These are phyloP conservation scores for Ligustrum vulgare DNA, from an alignment of 257 asterid genomes.

Conservation along the genomic window DNA sequence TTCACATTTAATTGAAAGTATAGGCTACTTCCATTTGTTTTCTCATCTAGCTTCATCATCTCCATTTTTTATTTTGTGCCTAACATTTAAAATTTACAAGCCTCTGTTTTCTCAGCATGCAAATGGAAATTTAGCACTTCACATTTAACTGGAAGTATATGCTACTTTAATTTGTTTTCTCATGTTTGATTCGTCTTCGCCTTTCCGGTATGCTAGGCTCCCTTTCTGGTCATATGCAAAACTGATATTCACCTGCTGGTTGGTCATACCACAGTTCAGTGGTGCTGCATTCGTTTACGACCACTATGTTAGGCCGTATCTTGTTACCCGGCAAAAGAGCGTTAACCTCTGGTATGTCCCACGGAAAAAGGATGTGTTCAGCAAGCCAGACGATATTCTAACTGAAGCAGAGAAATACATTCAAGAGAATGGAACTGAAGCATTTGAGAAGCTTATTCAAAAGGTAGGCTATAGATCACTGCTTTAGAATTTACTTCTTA, in stretches of 20 bases:
- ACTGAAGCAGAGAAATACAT: slow-evolving; percentile 85
- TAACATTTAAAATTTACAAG: background rate
- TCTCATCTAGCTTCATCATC: too few relatives aligned
- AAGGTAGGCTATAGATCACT: slow-evolving; percentile 45
- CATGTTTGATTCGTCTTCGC: background rate
- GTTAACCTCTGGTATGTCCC: slow-evolving; percentile 87
- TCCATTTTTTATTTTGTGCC: too few relatives aligned
- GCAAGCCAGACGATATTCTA: slow-evolving; percentile 74
- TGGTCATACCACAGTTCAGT: slow-evolving; percentile 91
- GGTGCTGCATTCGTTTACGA: slow-evolving; percentile 96
- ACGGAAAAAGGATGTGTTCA: slow-evolving; percentile 58
- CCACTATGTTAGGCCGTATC: slow-evolving; percentile 80
- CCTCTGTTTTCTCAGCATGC: background rate
- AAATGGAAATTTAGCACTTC: too few relatives aligned
- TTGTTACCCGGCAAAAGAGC: slow-evolving; percentile 63
- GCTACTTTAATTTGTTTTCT: background rate
- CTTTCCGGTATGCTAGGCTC: slow-evolving; percentile 51
- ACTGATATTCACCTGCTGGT: slow-evolving; percentile 89
- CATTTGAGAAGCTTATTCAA: slow-evolving; percentile 68
- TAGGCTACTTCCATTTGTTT: too few relatives aligned
- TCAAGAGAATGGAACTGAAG: slow-evolving; percentile 65
- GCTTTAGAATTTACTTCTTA: background rate
- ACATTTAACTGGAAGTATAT: background rate
- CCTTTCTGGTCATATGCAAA: slow-evolving; percentile 95
- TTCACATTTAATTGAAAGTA: too few relatives aligned